A percentile compares a stretch with the other conserved stretches of the same genome.
These are phyloP conservation scores for Trypanosomatidae sp. DNA, from an alignment of 208 protist genomes.

Conservation along the genomic window DNA sequence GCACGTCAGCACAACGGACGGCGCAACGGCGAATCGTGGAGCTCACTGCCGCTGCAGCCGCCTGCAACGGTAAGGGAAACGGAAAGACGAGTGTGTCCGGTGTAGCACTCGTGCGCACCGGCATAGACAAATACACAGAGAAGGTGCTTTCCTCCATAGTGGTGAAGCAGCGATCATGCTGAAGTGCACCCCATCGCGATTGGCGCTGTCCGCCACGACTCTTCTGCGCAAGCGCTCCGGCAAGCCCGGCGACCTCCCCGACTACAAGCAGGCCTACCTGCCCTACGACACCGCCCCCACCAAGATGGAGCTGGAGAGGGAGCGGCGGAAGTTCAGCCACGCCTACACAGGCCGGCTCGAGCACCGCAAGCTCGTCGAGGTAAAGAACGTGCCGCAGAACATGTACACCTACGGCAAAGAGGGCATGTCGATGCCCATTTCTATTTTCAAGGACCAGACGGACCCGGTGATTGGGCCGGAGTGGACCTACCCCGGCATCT, in stretches of 20 bases:
- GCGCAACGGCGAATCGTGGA: too few relatives aligned
- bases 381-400: slow-evolving; percentile 89
- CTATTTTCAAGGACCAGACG: slow-evolving; percentile 89
- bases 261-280: slow-evolving; percentile 89
- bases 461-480: slow-evolving; percentile 90
- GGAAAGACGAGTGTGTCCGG: too few relatives aligned
- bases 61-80: too few relatives aligned
- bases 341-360: slow-evolving; percentile 76
- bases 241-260: slow-evolving; percentile 72
- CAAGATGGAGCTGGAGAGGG: slow-evolving; percentile 74
- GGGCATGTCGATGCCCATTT: slow-evolving; percentile 90
- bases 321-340: slow-evolving; percentile 68
- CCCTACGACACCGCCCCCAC: slow-evolving; percentile 85
- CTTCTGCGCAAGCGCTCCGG: too few relatives aligned
- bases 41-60: too few relatives aligned
- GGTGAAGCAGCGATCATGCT: too few relatives aligned
- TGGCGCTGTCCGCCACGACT: too few relatives aligned
- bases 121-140: too few relatives aligned
- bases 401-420: slow-evolving; percentile 93
- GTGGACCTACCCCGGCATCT: slow-evolving; percentile 92
- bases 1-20: too few relatives aligned
- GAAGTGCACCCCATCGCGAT: too few relatives aligned
- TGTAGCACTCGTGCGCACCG: too few relatives aligned
- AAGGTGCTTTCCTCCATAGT: too few relatives aligned
- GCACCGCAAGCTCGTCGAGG: slow-evolving; percentile 73